These are phyloP conservation scores for Salix viminalis DNA, from an alignment of 345 rosid genomes.

Conservation along the genomic window DNA sequence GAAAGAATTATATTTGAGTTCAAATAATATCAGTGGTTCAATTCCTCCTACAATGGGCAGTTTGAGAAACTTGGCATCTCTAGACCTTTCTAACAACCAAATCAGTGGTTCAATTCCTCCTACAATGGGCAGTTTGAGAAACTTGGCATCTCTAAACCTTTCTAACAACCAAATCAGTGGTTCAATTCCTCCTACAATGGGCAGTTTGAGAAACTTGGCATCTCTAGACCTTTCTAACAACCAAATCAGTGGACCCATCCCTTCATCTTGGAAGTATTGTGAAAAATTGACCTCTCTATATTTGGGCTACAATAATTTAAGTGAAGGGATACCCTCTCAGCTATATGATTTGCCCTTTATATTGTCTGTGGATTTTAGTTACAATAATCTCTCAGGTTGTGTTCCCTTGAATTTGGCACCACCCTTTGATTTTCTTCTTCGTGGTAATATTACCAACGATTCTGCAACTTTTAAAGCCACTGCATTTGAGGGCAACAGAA, in stretches of 20 bases:
- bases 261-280: neutral
- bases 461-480: no score
- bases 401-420: neutral
- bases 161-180: no score
- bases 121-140: no score
- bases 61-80: fast-evolving
- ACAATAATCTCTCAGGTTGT: neutral
- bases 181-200: neutral
- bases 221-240: no score
- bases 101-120: neutral
- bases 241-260: neutral
- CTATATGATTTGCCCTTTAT: no score
- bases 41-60: neutral
- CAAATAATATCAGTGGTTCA: neutral
- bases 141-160: no score
- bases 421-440: neutral
- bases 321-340: no score
- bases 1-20: neutral
- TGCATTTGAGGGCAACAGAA: no score
- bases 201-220: fast-evolving
- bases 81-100: no score
- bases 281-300: no score
- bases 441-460: neutral
- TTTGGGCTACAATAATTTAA: no score
- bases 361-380: neutral